Evolutionary conservation across 805 yeast genomes (phyloP).

Genomic region (Yarrowia yakushimensis): DNA sequence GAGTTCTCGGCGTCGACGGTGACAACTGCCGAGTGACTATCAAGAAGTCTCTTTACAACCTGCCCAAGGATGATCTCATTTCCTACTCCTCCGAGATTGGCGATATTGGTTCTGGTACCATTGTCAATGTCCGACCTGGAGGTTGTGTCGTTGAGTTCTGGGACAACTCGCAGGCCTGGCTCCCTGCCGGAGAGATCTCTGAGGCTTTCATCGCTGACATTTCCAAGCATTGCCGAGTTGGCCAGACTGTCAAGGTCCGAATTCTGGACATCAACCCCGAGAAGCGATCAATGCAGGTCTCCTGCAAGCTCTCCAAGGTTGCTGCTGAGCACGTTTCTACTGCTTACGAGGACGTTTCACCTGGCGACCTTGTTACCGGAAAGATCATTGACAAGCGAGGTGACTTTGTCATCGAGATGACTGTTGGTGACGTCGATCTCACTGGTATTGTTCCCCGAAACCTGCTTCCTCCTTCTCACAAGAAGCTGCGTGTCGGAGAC

Average conservation of each 20-base stretch:
- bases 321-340: conserved; percentile 47
- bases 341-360: conserved; percentile 48
- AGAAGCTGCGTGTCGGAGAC: conserved; percentile 61
- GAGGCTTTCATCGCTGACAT: conserved; percentile 81
- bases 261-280: conserved; percentile 56
- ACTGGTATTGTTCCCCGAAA: conserved; percentile 45
- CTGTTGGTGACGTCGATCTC: conserved; percentile 53
- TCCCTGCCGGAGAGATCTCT: conserved; percentile 85
- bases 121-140: conserved; percentile 62
- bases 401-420: conserved; percentile 60
- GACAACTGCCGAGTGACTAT: conserved; percentile 62
- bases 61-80: conserved; percentile 41
- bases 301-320: conserved; percentile 60
- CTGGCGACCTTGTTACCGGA: conserved; percentile 50
- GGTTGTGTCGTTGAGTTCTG: conserved; percentile 87
- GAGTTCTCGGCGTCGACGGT: conserved; percentile 34
- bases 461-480: conserved; percentile 55
- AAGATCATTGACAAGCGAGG: conserved; percentile 73
- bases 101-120: conserved; percentile 63
- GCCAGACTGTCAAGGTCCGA: conserved; percentile 78
- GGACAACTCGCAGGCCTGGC: conserved; percentile 69
- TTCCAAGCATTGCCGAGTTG: conserved; percentile 70
- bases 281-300: conserved; percentile 57
- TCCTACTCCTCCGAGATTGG: conserved; percentile 53
- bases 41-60: conserved; percentile 75